phyloP scores from a whole-genome alignment of 2,329 filamentous ascomycete genomes.

The Monosporascus sp. region DNA sequence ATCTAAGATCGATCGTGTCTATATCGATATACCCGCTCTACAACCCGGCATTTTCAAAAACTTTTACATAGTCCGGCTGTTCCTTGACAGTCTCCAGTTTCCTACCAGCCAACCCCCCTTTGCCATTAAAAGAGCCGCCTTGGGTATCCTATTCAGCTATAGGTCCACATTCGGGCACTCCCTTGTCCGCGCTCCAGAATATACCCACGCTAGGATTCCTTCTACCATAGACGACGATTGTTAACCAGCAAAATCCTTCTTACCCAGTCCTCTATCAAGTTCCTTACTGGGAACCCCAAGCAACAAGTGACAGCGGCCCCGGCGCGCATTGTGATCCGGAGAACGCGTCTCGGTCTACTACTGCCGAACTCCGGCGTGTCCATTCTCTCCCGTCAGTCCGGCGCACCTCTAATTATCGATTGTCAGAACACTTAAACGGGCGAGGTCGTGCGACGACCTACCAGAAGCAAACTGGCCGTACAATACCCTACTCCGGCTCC shows the following conservation, averaged over 20 bases:
- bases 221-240: neutral
- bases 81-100: neutral
- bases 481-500: constrained; percentile 55
- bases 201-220: neutral
- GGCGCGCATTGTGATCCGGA: neutral
- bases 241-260: neutral
- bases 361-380: neutral
- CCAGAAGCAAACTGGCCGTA: constrained; percentile 56
- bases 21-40: neutral
- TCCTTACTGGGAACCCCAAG: neutral
- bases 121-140: neutral
- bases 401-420: constrained; percentile 5
- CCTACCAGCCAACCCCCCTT: neutral
- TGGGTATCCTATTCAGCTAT: neutral
- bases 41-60: neutral
- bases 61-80: neutral
- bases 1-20: neutral
- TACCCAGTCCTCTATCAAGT: neutral
- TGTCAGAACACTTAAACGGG: constrained; percentile 10
- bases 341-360: neutral
- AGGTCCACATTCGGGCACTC: neutral
- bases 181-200: neutral
- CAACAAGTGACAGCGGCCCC: neutral
- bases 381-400: neutral
- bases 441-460: constrained; percentile 28